Evolutionary conservation across 768 basidiomycete genomes (phyloP).

Genomic region (Leucocoprinus sp.): DNA sequence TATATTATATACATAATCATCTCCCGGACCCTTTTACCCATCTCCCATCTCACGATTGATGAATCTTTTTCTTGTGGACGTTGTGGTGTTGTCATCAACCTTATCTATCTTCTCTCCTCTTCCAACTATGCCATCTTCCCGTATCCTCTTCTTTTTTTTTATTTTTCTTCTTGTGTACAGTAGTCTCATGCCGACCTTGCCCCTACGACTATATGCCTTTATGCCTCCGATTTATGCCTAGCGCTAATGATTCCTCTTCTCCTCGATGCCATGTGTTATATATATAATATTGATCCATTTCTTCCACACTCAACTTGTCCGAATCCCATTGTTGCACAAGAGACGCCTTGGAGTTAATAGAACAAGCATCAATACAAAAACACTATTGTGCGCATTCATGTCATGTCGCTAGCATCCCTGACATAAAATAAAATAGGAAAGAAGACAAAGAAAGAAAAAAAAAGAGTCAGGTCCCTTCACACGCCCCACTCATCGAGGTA

Average conservation of each 20-base stretch:
- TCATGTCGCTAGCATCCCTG: neutral
- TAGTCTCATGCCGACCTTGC: neutral
- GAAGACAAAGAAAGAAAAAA: neutral
- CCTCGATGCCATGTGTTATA: too few species aligned
- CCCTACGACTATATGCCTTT: neutral
- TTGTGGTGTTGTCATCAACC: neutral
- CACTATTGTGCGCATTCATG: too few species aligned
- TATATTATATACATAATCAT: too few species aligned
- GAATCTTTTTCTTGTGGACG: neutral
- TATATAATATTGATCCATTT: neutral
- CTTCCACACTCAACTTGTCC: too few species aligned
- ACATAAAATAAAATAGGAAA: neutral
- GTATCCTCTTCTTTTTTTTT: neutral
- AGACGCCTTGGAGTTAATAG: too few species aligned
- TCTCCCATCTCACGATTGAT: neutral
- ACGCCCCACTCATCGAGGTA: constrained; percentile 51
- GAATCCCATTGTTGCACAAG: too few species aligned
- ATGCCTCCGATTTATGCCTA: neutral
- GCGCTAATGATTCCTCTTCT: neutral
- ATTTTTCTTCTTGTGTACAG: neutral
- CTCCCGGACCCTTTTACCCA: too few species aligned
- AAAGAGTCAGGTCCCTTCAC: too few species aligned
- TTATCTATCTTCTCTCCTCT: neutral
- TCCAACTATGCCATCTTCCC: neutral
- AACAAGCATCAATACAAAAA: neutral